A percentile compares a stretch with the other conserved stretches of the same genome.
These are phyloP conservation scores for Zygotorulaspora chibaensis DNA, from an alignment of 805 yeast species.

Conservation along the genomic window DNA sequence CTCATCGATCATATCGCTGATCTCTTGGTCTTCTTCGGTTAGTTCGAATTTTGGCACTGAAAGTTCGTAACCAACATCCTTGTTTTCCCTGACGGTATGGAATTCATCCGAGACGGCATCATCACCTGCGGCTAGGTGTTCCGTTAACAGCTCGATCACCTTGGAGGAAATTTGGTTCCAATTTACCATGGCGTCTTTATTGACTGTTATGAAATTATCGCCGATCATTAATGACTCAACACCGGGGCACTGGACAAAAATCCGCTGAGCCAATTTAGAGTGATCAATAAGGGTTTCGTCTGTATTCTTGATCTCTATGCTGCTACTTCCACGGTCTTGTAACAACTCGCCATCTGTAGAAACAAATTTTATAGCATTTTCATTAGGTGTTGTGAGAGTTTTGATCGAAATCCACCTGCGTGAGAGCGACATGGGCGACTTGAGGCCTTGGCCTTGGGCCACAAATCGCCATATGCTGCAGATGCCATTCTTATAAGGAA, in stretches of 20 bases:
- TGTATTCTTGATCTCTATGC: constrained; percentile 34
- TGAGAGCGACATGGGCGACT: not conserved
- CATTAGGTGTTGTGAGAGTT: constrained; percentile 66
- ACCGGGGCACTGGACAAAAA: constrained; percentile 47
- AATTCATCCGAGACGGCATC: constrained; percentile 27
- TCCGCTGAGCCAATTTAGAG: constrained; percentile 59
- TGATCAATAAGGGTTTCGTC: constrained; percentile 34
- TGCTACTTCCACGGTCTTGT: constrained; percentile 31
- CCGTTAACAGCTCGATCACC: constrained; percentile 39
- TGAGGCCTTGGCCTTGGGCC: not conserved
- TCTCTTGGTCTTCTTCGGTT: constrained; percentile 68
- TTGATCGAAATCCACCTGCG: constrained; percentile 31
- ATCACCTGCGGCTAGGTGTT: constrained; percentile 30
- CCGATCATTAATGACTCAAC: constrained; percentile 74
- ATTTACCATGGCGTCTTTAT: constrained; percentile 57
- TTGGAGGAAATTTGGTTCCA: constrained; percentile 74
- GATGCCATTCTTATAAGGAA: not conserved
- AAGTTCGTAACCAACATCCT: constrained; percentile 37
- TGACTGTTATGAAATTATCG: constrained; percentile 66
- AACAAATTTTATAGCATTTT: constrained; percentile 66
- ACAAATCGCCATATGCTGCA: not conserved
- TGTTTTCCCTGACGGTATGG: constrained; percentile 32
- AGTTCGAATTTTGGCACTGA: constrained; percentile 31
- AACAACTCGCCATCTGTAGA: constrained; percentile 35
- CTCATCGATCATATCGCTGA: constrained; percentile 85